Evolutionary conservation across 1,284 basidiomycete genomes (phyloP).

Genomic region (Trichosporon sp.): DNA sequence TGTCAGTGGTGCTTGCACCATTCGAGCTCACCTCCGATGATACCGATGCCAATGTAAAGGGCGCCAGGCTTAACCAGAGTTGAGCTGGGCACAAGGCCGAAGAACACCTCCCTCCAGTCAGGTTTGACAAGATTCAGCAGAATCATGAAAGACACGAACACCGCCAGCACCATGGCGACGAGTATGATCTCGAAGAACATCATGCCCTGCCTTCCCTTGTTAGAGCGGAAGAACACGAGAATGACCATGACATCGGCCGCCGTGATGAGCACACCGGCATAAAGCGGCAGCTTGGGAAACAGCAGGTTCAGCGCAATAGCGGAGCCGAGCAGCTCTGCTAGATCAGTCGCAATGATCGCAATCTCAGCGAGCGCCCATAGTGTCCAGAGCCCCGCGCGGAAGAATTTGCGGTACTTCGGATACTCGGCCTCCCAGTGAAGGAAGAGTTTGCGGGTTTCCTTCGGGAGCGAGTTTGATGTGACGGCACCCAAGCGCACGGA

Average conservation of each 20-base stretch:
- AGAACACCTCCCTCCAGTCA: constrained; percentile 71
- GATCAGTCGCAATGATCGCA: constrained; percentile 68
- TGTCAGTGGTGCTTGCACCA: constrained; percentile 2
- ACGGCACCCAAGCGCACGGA: constrained; percentile 55
- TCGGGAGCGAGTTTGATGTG: constrained; percentile 39
- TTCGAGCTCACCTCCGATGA: constrained; percentile 47
- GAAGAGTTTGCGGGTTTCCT: constrained; percentile 63
- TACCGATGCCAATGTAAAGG: constrained; percentile 69
- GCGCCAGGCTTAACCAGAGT: constrained; percentile 50
- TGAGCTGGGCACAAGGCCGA: constrained; percentile 75
- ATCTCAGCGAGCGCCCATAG: constrained; percentile 62
- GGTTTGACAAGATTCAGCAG: constrained; percentile 71
- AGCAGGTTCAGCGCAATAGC: constrained; percentile 75
- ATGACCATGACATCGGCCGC: constrained; percentile 72
- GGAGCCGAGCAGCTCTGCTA: constrained; percentile 66
- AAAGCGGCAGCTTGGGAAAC: constrained; percentile 73
- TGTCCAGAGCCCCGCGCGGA: constrained; percentile 48
- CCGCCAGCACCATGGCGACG: constrained; percentile 63
- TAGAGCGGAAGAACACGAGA: constrained; percentile 44
- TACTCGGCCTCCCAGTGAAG: constrained; percentile 65
- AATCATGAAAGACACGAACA: constrained; percentile 75
- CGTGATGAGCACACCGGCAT: constrained; percentile 77
- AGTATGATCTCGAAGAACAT: constrained; percentile 70
- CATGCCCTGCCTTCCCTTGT: constrained; percentile 45
- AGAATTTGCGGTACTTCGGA: constrained; percentile 56